Evolutionary conservation across 106 monocot genomes (phyloP).

Genomic region (Agapanthus africanus): DNA sequence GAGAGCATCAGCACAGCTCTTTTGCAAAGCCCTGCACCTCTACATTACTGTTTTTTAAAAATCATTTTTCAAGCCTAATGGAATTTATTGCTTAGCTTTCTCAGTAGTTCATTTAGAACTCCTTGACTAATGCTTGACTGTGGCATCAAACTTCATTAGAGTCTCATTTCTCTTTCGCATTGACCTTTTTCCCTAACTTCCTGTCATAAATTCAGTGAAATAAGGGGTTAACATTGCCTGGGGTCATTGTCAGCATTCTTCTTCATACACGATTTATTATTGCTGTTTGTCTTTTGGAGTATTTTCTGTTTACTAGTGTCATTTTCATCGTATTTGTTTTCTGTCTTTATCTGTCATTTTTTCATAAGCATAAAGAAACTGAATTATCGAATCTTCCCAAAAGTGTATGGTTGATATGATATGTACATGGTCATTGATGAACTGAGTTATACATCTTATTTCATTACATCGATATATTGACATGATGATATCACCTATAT

Average conservation of each 20-base stretch:
- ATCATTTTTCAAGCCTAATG: neutral
- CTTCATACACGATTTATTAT: neutral
- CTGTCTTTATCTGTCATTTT: constrained; percentile 1
- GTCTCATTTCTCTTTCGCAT: neutral
- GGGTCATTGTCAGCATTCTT: neutral
- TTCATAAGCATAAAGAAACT: neutral
- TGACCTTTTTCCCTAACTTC: neutral
- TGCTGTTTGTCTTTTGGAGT: no score
- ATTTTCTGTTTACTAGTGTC: neutral
- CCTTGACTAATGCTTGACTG: neutral
- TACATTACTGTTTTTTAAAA: neutral
- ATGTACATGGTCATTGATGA: no score
- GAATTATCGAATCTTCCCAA: neutral
- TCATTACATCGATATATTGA: neutral
- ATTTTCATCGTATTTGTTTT: neutral
- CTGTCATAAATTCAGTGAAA: neutral
- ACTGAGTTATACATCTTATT: no score
- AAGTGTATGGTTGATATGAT: neutral
- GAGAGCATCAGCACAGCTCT: neutral
- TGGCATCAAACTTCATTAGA: neutral
- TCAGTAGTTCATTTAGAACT: neutral
- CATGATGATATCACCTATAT: constrained; percentile 4
- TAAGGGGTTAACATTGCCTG: neutral
- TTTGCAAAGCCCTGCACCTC: neutral
- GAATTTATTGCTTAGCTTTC: neutral